Conservation (phyloP, 129 eudicot genomes). For the Chrysanthemum makinoi region DNA sequence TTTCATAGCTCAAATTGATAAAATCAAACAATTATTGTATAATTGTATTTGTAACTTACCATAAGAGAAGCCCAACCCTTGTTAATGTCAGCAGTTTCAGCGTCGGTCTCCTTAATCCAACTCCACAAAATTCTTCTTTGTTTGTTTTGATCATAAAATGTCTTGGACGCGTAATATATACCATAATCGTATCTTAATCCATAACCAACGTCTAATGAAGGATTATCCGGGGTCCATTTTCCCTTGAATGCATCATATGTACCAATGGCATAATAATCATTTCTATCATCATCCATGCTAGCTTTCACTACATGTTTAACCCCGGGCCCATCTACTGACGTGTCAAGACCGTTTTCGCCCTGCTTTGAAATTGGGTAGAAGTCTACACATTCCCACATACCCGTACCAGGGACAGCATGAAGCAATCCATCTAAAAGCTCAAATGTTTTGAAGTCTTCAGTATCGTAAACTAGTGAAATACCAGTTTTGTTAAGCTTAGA, state of each 20-base stretch:
- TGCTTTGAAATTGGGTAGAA: constrained; percentile 66
- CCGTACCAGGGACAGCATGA: constrained; percentile 69
- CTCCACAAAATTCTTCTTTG: constrained; percentile 77
- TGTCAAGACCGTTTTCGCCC: constrained; percentile 57
- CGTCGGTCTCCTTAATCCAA: constrained; percentile 75
- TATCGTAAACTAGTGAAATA: constrained; percentile 67
- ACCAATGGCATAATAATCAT: constrained; percentile 75
- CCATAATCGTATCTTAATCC: constrained; percentile 85
- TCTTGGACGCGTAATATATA: constrained; percentile 77
- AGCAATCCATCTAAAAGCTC: constrained; percentile 49
- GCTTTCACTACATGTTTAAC: constrained; percentile 78
- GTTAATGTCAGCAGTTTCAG: constrained; percentile 48
- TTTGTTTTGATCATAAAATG: constrained; percentile 70
- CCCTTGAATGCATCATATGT: constrained; percentile 50
- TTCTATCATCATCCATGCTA: constrained; percentile 66
- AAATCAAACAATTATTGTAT: neutral
- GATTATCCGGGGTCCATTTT: constrained; percentile 71
- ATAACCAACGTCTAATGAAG: constrained; percentile 59
- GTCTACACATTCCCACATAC: constrained; percentile 95
- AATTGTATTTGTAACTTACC: constrained; percentile 33
- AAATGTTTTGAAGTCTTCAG: constrained; percentile 52
- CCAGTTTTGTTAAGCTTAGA: constrained; percentile 70
- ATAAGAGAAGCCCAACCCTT: constrained; percentile 86
- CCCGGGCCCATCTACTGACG: constrained; percentile 50
- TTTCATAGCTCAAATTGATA: neutral